phyloP scores from a whole-genome alignment of 306 rosid genomes.

The Alnus glutinosa region DNA sequence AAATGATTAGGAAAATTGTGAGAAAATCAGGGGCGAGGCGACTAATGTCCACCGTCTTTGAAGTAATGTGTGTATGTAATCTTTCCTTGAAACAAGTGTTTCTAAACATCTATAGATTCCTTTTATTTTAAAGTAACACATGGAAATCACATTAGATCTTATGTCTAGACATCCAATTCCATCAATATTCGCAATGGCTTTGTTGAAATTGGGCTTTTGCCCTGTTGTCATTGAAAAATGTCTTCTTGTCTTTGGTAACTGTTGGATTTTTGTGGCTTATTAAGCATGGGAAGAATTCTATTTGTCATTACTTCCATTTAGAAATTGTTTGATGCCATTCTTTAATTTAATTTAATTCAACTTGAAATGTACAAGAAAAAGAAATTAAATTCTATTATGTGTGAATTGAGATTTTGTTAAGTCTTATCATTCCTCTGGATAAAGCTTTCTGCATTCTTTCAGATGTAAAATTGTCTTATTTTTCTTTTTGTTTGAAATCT shows the following conservation, averaged over 20 bases:
- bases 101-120: not conserved
- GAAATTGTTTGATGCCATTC: not conserved
- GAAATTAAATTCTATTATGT: not conserved
- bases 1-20: not conserved
- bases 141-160: not conserved
- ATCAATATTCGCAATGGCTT: not conserved
- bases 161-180: not conserved
- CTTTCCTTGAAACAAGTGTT: not conserved
- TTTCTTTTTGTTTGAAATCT: conserved; percentile 18
- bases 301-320: not conserved
- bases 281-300: not conserved
- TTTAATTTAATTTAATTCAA: not conserved
- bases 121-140: not conserved
- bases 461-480: too few relatives aligned
- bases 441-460: too few relatives aligned
- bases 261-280: not conserved
- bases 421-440: not conserved
- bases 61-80: not conserved
- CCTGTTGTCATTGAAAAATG: not conserved
- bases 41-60: not conserved
- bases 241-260: not conserved
- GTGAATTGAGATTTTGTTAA: not conserved
- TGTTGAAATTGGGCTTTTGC: not conserved
- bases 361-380: too few relatives aligned
- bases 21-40: not conserved